These are phyloP conservation scores for Eutrema heterophyllum DNA, from an alignment of 345 rosid species.

Conservation along the genomic window DNA sequence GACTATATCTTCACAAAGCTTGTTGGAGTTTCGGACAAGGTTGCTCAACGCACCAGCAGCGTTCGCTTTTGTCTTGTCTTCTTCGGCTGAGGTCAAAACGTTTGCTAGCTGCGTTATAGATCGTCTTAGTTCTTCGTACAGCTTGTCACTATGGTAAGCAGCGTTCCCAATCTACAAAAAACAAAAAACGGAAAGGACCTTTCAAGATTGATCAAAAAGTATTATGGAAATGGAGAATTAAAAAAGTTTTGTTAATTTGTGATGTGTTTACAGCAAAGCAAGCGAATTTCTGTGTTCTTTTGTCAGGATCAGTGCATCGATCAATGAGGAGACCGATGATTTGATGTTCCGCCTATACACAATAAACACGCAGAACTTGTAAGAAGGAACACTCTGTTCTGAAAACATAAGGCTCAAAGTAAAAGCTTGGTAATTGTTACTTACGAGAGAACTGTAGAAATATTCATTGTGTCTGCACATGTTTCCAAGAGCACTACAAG, in stretches of 20 bases:
- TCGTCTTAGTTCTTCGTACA: constrained; percentile 81
- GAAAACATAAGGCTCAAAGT: background rate
- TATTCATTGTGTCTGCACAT: constrained; percentile 92
- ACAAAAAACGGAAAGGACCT: background rate
- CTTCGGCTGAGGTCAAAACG: constrained; percentile 68
- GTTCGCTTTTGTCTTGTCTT: constrained; percentile 96
- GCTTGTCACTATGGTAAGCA: constrained; percentile 77
- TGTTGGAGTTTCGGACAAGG: constrained; percentile 92
- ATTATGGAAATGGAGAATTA: background rate
- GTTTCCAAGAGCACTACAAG: constrained; percentile 95
- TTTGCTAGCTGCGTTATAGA: constrained; percentile 81
- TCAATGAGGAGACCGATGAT: constrained; percentile 76
- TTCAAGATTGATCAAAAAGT: background rate
- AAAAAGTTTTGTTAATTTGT: background rate
- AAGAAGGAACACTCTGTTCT: constrained; percentile 19
- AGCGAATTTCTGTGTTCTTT: constrained; percentile 87
- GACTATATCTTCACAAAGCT: constrained; percentile 85
- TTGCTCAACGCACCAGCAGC: constrained; percentile 97
- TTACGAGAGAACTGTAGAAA: constrained; percentile 73
- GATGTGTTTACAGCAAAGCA: constrained; percentile 81
- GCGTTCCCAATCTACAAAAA: constrained; percentile 80
- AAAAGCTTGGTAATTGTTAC: constrained; percentile 17
- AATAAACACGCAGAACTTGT: background rate
- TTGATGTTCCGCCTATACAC: constrained; percentile 57
- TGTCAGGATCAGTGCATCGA: constrained; percentile 92